A percentile compares a stretch with the other conserved stretches of the same genome.
These are phyloP conservation scores for Luzula sylvatica DNA, from an alignment of 176 grass and related monocot species.

Conservation along the genomic window DNA sequence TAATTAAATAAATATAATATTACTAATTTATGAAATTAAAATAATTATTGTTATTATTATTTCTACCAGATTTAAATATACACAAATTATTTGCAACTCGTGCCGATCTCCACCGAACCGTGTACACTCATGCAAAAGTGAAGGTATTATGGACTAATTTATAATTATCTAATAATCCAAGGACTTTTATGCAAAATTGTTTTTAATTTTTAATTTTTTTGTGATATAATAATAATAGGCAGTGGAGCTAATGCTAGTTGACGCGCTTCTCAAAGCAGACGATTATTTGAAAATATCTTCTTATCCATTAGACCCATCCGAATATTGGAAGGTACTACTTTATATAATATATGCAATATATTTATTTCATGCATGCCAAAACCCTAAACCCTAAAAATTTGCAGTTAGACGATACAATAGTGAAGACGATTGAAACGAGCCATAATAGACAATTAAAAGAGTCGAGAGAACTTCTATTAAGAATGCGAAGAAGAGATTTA, in stretches of 20 bases:
- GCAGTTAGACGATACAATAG: slow-evolving; percentile 87
- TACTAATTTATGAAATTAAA: background rate
- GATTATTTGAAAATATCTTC: slow-evolving; percentile 70
- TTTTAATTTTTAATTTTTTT: background rate
- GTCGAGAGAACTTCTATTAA: slow-evolving; percentile 62
- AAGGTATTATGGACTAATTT: slow-evolving; percentile 37
- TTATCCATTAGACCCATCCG: slow-evolving; percentile 56
- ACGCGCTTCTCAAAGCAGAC: slow-evolving; percentile 64
- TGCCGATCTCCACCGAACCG: slow-evolving; percentile 76
- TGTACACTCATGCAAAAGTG: slow-evolving; percentile 94
- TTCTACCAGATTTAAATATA: slow-evolving; percentile 59
- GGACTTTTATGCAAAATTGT: too few relatives aligned
- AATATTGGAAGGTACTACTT: slow-evolving; percentile 82
- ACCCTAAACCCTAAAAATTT: slow-evolving; percentile 12
- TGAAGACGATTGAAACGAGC: slow-evolving; percentile 74
- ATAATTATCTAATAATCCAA: background rate
- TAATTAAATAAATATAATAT: slow-evolving; percentile 2
- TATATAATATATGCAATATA: slow-evolving; percentile 1
- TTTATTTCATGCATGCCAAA: background rate
- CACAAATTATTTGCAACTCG: slow-evolving; percentile 88
- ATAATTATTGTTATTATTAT: slow-evolving; percentile 17
- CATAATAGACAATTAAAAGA: slow-evolving; percentile 50
- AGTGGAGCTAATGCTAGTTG: slow-evolving; percentile 89
- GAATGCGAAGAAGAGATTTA: slow-evolving; percentile 72
- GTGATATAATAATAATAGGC: slow-evolving; percentile 31